phyloP scores from a whole-genome alignment of 1,284 basidiomycete species.

The Anthracocystis panici-leucophaei region DNA sequence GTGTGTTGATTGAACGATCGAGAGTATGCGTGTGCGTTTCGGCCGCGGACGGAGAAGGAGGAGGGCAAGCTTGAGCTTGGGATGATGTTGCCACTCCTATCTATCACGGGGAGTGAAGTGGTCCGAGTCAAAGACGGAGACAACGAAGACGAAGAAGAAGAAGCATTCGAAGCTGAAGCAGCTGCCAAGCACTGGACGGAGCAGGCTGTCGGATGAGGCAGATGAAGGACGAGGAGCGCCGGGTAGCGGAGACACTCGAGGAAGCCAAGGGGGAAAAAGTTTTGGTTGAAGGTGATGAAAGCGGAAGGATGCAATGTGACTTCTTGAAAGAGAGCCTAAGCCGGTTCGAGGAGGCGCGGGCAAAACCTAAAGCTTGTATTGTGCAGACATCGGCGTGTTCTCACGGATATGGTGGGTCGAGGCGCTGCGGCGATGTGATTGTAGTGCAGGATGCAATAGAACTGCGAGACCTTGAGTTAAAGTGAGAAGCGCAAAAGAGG shows the following conservation, averaged over 20 bases:
- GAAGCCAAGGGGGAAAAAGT: not conserved
- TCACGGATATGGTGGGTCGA: constrained; percentile 23
- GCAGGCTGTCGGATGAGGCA: constrained; percentile 13
- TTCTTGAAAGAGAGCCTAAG: constrained; percentile 28
- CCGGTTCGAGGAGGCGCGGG: constrained; percentile 7
- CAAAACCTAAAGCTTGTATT: constrained; percentile 30
- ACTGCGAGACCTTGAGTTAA: constrained; percentile 18
- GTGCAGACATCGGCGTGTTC: constrained; percentile 8
- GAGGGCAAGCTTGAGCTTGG: constrained; percentile 15
- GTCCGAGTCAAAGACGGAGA: not conserved
- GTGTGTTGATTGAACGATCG: not conserved
- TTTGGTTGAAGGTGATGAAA: constrained; percentile 11
- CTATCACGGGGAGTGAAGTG: not conserved
- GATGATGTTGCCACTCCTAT: constrained; percentile 7
- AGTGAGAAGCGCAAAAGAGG: not conserved
- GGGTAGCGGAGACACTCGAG: not conserved
- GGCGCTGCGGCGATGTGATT: constrained; percentile 23
- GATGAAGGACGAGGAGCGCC: constrained; percentile 15
- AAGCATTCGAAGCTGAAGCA: constrained; percentile 2
- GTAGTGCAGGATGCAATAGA: constrained; percentile 15
- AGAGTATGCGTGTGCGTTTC: no score
- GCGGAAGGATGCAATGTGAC: constrained; percentile 20
- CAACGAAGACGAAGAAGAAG: constrained; percentile 4
- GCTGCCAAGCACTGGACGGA: not conserved
- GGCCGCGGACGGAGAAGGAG: constrained; percentile 6